Conservation (phyloP, 441 rosid species). For the Gossypium schwendimanii region DNA sequence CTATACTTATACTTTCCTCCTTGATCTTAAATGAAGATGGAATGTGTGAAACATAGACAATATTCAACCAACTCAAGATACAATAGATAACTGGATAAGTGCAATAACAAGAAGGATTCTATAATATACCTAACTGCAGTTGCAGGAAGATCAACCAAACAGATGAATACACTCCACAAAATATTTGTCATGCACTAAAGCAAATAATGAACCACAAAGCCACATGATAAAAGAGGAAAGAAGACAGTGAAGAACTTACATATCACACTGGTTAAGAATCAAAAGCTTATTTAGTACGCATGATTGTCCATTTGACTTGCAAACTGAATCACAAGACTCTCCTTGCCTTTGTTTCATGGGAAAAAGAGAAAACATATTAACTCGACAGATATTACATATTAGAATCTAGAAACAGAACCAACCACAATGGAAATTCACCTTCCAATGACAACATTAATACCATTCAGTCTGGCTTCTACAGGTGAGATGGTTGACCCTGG, state of each 20-base stretch:
- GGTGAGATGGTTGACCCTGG: constrained; percentile 43
- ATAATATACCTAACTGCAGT: neutral
- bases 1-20: neutral
- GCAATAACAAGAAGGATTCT: neutral
- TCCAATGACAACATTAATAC: constrained; percentile 73
- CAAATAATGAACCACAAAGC: neutral
- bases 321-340: constrained; percentile 77
- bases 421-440: constrained; percentile 34
- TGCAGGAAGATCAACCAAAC: constrained; percentile 2
- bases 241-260: constrained; percentile 36
- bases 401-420: constrained; percentile 12
- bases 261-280: constrained; percentile 78
- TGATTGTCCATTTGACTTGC: constrained; percentile 73
- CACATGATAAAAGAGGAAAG: neutral
- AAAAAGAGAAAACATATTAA: constrained; percentile 19
- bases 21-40: neutral
- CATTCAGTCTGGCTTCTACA: constrained; percentile 63
- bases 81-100: neutral
- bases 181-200: neutral
- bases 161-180: neutral
- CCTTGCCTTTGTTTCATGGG: constrained; percentile 54
- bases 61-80: neutral
- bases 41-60: neutral
- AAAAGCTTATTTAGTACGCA: constrained; percentile 79
- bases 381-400: neutral